Evolutionary conservation across 2,329 filamentous ascomycete genomes (phyloP), one percentile per base, ranked within the genome.

Genomic region (Colletotrichum tropicale): DNA sequence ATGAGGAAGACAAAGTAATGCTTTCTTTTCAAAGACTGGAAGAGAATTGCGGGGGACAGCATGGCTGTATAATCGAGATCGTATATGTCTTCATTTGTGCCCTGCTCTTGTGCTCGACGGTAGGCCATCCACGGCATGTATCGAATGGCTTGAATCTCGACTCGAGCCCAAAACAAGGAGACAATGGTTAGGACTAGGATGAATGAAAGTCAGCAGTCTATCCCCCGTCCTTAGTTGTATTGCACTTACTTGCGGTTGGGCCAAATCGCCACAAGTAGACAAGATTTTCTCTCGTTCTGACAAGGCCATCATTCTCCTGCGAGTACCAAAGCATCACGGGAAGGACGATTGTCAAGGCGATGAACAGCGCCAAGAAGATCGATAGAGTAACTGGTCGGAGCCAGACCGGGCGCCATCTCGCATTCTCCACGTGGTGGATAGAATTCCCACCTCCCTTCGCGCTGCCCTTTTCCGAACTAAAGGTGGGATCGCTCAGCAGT

Each of bases 181-280:
- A 66, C 10, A 0, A 66, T 16, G 18, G 65, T 66, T 0, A 66
- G 28, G 1, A 66, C 65, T 66, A 15, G 7, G n/a, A 12, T 8
- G 3, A 18, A 15, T 7, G 12, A 10, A 34, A n/a, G 32, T 66
- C 6, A 66, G 64, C n/a, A 13, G 6, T 9, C 0, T 28, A 30
- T 12, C 0, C 0, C 0, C n/a, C 1, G 4, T 7, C n/a, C 13
- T 32, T 26, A 12, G 10, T 9, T n/a, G 8, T 8, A 8, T 24
- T 13, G 24, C 15, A 18, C 65, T 34, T 24, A 64, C 70, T 26
- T 18, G 65, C 70, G 16, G 70, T 73, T 18, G 70, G 66, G 18
- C 70, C 70, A 16, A 69, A 73, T 13, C 70, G 70, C 70, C 70
- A 73, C 21, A 73, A 2, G 36, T 69, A 73, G 12, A 62, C 70